Conservation (phyloP, 495 filamentous ascomycete species). For the Lasiosphaeria ovina region DNA sequence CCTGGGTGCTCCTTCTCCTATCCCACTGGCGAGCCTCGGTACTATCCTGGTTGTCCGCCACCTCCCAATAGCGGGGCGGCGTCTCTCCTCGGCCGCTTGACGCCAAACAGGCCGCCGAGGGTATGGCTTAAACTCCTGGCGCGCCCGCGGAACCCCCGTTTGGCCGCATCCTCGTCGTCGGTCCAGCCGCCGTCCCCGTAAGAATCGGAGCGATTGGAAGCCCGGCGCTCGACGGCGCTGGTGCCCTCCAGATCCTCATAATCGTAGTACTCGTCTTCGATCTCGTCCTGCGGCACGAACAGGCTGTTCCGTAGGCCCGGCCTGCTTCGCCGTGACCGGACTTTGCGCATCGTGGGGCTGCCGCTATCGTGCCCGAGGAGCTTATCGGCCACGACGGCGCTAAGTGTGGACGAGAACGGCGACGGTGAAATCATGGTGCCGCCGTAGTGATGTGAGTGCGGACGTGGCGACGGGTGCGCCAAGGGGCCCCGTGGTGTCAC, state of each 20-base stretch:
- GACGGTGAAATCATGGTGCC: conserved; percentile 45
- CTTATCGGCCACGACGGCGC: conserved; percentile 45
- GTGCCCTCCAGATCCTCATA: conserved; percentile 7
- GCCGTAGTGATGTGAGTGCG: conserved; percentile 37
- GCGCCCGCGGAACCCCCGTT: conserved; percentile 30
- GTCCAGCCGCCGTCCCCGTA: conserved; percentile 7
- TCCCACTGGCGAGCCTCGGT: no score
- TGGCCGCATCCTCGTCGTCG: background rate
- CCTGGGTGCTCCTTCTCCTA: no score
- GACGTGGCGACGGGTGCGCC: conserved; percentile 20
- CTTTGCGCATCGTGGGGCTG: conserved; percentile 26
- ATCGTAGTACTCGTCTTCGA: conserved; percentile 19
- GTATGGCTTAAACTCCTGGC: conserved; percentile 53
- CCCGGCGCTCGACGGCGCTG: conserved; percentile 10
- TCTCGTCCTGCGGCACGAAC: conserved; percentile 39
- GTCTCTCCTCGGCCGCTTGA: conserved; percentile 10
- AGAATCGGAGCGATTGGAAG: conserved; percentile 19
- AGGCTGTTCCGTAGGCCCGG: conserved; percentile 41
- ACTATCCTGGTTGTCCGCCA: no score
- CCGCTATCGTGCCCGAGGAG: conserved; percentile 37
- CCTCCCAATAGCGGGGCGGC: background rate
- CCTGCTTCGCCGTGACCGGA: conserved; percentile 30
- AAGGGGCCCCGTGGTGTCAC: conserved; percentile 30
- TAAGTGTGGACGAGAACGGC: conserved; percentile 47
- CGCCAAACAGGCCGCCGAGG: conserved; percentile 44